Conservation (phyloP, 176 grass and related monocot genomes). For the Carex pumila region DNA sequence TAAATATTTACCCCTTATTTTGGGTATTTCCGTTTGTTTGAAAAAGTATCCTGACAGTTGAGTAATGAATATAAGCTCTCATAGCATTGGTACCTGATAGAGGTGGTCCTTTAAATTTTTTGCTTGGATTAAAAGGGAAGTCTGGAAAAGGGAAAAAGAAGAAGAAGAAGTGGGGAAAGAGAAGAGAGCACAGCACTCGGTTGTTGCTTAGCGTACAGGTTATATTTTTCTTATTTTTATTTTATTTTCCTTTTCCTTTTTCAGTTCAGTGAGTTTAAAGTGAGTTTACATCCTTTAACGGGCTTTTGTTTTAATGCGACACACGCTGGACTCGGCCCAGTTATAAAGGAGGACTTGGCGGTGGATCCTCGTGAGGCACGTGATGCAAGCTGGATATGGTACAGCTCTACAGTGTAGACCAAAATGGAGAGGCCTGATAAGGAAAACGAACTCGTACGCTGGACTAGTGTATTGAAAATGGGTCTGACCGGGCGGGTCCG, state of each 20-base stretch:
- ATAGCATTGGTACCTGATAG: not conserved
- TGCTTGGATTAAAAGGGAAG: slow-evolving; percentile 60
- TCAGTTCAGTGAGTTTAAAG: not conserved
- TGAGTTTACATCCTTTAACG: not conserved
- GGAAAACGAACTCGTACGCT: not conserved
- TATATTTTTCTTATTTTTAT: not conserved
- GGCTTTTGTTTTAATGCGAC: slow-evolving; percentile 13
- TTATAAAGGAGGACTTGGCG: slow-evolving; percentile 9
- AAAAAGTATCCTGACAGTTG: not conserved
- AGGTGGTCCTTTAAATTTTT: slow-evolving; percentile 7
- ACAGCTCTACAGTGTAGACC: not conserved
- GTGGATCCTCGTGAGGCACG: slow-evolving; percentile 13
- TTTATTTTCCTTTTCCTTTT: not conserved
- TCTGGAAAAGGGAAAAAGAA: not conserved
- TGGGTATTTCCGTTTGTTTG: not conserved
- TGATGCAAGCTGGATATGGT: slow-evolving; percentile 9
- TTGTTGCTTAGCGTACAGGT: slow-evolving; percentile 28
- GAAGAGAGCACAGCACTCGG: slow-evolving; percentile 2
- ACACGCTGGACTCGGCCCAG: slow-evolving; percentile 24
- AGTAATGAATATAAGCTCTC: not conserved
- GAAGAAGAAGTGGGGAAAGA: not conserved
- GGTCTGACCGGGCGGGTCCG: too few relatives aligned
- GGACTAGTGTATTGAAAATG: too few relatives aligned
- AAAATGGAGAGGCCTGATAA: not conserved
- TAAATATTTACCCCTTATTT: not conserved